Base-by-base conservation (phyloP, 306 rosid species). In the Castanea crenata region DNA sequence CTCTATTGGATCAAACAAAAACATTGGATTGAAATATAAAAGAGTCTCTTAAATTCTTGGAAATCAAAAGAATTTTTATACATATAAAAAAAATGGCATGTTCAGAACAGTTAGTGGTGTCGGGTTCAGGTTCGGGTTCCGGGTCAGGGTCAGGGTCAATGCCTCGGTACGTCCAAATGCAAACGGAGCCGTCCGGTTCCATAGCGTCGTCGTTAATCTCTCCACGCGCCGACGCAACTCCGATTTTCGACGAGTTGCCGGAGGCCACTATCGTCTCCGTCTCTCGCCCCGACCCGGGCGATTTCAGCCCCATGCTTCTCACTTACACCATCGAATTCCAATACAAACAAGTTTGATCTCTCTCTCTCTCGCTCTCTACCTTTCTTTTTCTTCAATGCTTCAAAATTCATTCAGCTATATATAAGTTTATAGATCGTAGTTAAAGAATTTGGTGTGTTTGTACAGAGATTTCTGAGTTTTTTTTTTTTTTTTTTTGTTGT, bases 251-350 rank as follows among this genome's bases (percentile, higher is more conserved):
- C 3, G 98, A 95, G 86, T 79, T 95, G 81, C 99, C 99, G 0
- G 78, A 78, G 73, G 97, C 99, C 69, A 41, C 81, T 71, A 95
- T 93, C 75, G 80, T 93, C 69, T 89, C 97, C 73, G 98, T 95
- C 38, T 95, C 99, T 27, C 98, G 99, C 5, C 99, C 99, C 14
- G 99, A 95, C 79, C 93, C 96, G 73, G 81, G 87, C 67, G 99
- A 95, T 74, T 85, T 95, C 69, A 95, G 96, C 76, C 99, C 99
- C 80, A 86, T 90, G 90, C 99, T 93, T 55, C 96, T 95, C 74
- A 87, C 99, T 41, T 93, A 95, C 84, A 89, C 95, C 23, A 91
- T 93, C 80, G 92, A 88, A 83, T 90, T 93, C 70, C 93, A 91
- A 70, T 93, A 93, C 84, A 93, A 90, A 85, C 97, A 95, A 92